Evolutionary conservation across 148 eudicot species (phyloP).

Genomic region (Polygonum maritimum): DNA sequence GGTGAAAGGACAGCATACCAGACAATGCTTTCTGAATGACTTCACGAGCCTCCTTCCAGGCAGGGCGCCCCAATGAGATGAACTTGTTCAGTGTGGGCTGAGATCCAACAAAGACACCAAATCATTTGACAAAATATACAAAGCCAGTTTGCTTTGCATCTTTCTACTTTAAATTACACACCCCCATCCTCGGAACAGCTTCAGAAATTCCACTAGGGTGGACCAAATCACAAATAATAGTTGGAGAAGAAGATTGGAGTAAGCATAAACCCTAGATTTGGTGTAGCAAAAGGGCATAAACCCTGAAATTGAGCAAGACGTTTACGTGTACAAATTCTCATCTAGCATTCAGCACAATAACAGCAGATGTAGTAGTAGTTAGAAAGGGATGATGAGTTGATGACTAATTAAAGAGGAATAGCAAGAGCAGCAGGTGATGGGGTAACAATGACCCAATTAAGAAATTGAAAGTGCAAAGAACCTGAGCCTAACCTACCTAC

Average conservation of each 20-base stretch:
- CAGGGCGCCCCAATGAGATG: conserved; percentile 69
- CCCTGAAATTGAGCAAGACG: not conserved
- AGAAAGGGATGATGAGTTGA: not conserved
- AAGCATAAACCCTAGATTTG: not conserved
- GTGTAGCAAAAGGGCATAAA: not conserved
- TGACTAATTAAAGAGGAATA: too few species aligned
- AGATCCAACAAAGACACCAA: conserved; percentile 7
- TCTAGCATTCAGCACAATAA: not conserved
- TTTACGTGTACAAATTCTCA: not conserved
- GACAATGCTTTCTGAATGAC: conserved; percentile 77
- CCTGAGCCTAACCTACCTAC: not conserved
- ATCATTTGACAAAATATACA: not conserved
- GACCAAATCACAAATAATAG: not conserved
- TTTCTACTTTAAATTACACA: not conserved
- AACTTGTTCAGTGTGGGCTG: conserved; percentile 89
- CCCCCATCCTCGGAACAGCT: not conserved
- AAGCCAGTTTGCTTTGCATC: not conserved
- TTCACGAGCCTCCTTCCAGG: conserved; percentile 97
- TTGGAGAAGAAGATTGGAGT: not conserved
- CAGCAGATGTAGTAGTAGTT: not conserved
- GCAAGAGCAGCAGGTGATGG: not conserved
- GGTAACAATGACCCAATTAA: not conserved
- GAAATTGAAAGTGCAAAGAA: not conserved
- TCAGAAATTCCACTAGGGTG: too few species aligned
- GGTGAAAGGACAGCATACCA: conserved; percentile 26